Conservation (phyloP, 208 protist genomes). For the Porcisia hertigi region DNA sequence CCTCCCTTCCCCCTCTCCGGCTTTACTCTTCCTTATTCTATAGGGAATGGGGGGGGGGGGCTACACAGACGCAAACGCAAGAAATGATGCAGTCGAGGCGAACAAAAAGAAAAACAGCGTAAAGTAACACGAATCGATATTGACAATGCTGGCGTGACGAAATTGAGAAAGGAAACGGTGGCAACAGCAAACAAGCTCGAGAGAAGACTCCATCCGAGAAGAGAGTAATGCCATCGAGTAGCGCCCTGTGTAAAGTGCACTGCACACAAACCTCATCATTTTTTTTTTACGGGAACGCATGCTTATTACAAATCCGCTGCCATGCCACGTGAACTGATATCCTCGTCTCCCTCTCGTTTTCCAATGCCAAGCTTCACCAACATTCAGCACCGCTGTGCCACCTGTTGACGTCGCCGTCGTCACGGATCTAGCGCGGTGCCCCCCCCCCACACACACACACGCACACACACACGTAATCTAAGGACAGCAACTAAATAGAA, state of each 20-base stretch:
- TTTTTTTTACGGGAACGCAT: background rate
- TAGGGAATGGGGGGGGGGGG: background rate
- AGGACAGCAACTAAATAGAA: background rate
- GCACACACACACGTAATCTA: background rate
- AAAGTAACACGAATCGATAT: background rate
- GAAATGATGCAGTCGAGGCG: constrained; percentile 4
- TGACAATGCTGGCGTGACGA: background rate
- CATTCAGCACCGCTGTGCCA: background rate
- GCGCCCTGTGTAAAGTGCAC: background rate
- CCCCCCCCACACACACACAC: background rate
- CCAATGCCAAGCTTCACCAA: background rate
- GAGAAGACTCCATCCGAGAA: background rate
- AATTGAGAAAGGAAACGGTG: background rate
- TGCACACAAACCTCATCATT: background rate
- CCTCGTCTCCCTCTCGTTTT: background rate
- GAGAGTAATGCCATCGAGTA: background rate
- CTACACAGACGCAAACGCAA: constrained; percentile 2
- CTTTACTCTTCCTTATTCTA: background rate
- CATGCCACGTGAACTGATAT: background rate
- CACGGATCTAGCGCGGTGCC: background rate
- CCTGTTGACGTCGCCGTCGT: background rate
- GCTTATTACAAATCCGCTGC: background rate
- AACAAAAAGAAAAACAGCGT: constrained; percentile 22
- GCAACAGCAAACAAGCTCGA: background rate
- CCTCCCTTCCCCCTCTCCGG: background rate